Evolutionary conservation across 208 protist species (phyloP).

Genomic region (Tritrichomonas musculus): DNA sequence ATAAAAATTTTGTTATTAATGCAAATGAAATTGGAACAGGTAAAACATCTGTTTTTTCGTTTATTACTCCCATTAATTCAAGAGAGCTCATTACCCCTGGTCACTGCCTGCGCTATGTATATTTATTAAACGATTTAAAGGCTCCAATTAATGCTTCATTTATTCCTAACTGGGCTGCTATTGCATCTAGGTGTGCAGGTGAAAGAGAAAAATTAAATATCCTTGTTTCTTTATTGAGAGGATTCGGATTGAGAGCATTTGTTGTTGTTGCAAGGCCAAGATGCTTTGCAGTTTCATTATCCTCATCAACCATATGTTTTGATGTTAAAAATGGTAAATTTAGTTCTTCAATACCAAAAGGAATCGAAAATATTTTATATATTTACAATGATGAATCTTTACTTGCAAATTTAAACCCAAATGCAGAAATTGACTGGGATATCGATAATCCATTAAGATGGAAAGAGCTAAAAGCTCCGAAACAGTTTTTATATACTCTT

Average conservation of each 20-base stretch:
- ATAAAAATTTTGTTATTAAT: background rate
- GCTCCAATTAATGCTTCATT: background rate
- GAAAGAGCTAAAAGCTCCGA: background rate
- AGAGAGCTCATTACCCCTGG: background rate
- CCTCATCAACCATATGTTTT: background rate
- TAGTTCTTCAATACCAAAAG: background rate
- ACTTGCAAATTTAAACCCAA: background rate
- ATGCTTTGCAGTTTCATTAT: constrained; percentile 22
- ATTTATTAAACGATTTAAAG: background rate
- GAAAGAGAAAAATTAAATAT: constrained; percentile 24
- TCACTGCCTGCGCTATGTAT: background rate
- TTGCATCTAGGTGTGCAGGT: background rate
- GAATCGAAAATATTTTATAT: background rate
- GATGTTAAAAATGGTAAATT: constrained; percentile 1
- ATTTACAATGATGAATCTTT: background rate
- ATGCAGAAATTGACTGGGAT: background rate
- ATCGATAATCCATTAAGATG: background rate
- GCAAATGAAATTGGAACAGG: background rate
- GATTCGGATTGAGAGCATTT: background rate
- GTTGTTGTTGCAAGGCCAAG: background rate
- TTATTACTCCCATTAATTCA: background rate
- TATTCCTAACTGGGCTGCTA: background rate
- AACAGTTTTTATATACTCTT: background rate
- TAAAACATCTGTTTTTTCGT: background rate
- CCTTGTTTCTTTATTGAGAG: background rate